Conservation (phyloP, 371 early-diverging fungal species). For the Mucor saturninus region DNA sequence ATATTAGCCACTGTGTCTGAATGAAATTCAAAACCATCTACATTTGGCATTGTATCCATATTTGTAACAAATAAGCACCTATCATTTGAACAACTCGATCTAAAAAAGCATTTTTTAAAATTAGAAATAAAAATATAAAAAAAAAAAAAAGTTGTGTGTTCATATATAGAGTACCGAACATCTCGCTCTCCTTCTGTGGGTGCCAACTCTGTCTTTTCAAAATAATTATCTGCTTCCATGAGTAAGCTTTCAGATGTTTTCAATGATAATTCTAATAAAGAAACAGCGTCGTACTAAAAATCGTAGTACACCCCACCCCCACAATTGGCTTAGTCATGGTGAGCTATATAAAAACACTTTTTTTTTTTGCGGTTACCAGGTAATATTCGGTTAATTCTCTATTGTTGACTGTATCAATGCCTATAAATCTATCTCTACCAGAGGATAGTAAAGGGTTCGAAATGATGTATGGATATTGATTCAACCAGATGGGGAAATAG, state of each 20-base stretch:
- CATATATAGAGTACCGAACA: constrained; percentile 21
- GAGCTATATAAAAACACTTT: not conserved
- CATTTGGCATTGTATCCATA: constrained; percentile 54
- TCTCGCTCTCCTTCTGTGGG: constrained; percentile 29
- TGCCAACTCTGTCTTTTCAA: constrained; percentile 1
- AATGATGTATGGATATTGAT: constrained; percentile 66
- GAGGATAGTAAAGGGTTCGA: constrained; percentile 51
- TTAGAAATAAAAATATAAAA: no score
- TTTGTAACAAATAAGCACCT: constrained; percentile 64
- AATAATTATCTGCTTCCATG: constrained; percentile 10
- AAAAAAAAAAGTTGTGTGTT: no score
- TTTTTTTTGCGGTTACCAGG: constrained; percentile 20
- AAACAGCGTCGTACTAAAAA: constrained; percentile 41
- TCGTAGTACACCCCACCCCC: no score
- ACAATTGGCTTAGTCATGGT: not conserved
- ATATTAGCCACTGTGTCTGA: constrained; percentile 44
- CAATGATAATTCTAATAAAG: constrained; percentile 22
- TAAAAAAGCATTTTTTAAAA: constrained; percentile 12
- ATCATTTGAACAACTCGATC: constrained; percentile 64
- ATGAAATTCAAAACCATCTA: constrained; percentile 29
- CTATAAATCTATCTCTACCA: constrained; percentile 17
- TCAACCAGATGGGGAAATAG: constrained; percentile 64
- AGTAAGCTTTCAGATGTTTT: constrained; percentile 7
- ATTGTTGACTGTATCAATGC: constrained; percentile 15
- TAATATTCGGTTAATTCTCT: constrained; percentile 11